A percentile compares a stretch with the other conserved stretches of the same genome.
Evolutionary conservation across 1,139 yeast species (phyloP).

Genomic region (Sugiyamaella castrensis): DNA sequence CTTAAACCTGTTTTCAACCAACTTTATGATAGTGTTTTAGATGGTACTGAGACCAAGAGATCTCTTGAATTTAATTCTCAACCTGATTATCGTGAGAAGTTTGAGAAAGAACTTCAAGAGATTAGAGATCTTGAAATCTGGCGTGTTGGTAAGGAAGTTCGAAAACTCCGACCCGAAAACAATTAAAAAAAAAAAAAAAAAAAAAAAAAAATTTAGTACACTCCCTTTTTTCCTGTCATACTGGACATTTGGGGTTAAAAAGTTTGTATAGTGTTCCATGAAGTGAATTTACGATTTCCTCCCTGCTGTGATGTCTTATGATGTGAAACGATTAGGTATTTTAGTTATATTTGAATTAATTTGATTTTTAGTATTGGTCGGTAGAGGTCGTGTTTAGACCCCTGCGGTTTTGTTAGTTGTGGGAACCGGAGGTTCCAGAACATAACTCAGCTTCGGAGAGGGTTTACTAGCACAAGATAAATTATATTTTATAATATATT

Average conservation of each 20-base stretch:
- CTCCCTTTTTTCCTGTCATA: conserved; percentile 16
- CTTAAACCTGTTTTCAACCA: conserved; percentile 97
- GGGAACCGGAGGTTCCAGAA: too few relatives aligned
- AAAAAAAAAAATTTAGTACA: conserved; percentile 22
- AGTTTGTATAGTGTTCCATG: conserved; percentile 24
- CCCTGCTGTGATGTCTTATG: conserved; percentile 18
- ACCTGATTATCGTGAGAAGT: conserved; percentile 94
- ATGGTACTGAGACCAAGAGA: conserved; percentile 97
- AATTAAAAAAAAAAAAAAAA: conserved; percentile 51
- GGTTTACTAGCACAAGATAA: too few relatives aligned
- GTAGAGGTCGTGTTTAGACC: too few relatives aligned
- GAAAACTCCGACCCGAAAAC: conserved; percentile 99
- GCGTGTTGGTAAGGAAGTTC: conserved; percentile 99
- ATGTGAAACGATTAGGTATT: conserved; percentile 8
- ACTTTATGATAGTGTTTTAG: conserved; percentile 90
- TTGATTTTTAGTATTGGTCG: too few relatives aligned
- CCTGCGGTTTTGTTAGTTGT: too few relatives aligned
- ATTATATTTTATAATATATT: too few relatives aligned
- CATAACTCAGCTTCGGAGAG: too few relatives aligned
- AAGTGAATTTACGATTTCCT: conserved; percentile 22
- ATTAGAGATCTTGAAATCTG: conserved; percentile 99
- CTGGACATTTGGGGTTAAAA: conserved; percentile 21
- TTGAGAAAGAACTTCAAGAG: conserved; percentile 86
- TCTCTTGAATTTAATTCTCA: conserved; percentile 98
- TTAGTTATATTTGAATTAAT: too few relatives aligned